phyloP scores from a whole-genome alignment of 345 rosid species.

The Lepidium didymum region DNA sequence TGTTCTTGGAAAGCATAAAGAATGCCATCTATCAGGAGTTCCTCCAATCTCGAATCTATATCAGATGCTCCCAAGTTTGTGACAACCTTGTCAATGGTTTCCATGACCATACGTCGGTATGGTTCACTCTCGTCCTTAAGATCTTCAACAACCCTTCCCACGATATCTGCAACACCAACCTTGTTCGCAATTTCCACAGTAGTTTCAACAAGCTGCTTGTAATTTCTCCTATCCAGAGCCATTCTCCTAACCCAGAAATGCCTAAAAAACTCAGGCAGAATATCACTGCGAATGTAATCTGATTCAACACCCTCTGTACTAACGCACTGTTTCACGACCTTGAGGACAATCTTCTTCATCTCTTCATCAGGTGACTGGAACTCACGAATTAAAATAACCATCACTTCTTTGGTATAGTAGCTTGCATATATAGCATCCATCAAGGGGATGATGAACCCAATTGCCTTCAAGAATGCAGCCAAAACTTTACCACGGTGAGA shows the following conservation, averaged over 20 bases:
- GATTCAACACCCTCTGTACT: slow-evolving; percentile 97
- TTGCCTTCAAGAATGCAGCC: slow-evolving; percentile 99
- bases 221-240: slow-evolving; percentile 96
- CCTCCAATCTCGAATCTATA: slow-evolving; percentile 88
- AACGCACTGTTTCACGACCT: slow-evolving; percentile 98
- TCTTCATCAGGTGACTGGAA: slow-evolving; percentile 99
- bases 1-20: slow-evolving; percentile 99
- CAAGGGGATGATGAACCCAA: slow-evolving; percentile 94
- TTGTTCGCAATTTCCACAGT: slow-evolving; percentile 96
- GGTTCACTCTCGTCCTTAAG: slow-evolving; percentile 97
- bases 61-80: slow-evolving; percentile 94
- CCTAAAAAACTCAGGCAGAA: slow-evolving; percentile 86
- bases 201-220: slow-evolving; percentile 90
- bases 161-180: slow-evolving; percentile 96
- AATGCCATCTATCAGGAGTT: slow-evolving; percentile 94
- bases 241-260: slow-evolving; percentile 96
- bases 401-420: slow-evolving; percentile 95
- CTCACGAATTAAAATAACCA: slow-evolving; percentile 92
- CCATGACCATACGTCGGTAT: slow-evolving; percentile 96
- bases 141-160: slow-evolving; percentile 82
- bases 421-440: slow-evolving; percentile 97
- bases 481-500: slow-evolving; percentile 97
- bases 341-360: slow-evolving; percentile 96
- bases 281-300: slow-evolving; percentile 80
- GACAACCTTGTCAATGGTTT: slow-evolving; percentile 96